phyloP scores from a whole-genome alignment of 2,329 filamentous ascomycete genomes.

The Laburnicola sp. region DNA sequence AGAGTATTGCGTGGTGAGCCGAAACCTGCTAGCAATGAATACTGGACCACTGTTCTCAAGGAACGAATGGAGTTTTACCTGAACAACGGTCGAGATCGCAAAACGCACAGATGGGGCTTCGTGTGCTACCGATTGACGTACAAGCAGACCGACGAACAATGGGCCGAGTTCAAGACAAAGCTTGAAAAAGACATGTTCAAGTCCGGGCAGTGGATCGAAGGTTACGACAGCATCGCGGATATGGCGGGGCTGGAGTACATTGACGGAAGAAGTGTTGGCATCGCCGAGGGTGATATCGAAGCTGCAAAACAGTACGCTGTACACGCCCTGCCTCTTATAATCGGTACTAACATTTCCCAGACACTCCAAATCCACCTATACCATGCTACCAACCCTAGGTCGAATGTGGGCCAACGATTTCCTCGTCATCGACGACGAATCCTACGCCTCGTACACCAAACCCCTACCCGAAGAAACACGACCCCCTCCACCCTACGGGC shows the following conservation, averaged over 20 bases:
- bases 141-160: slow-evolving; percentile 19
- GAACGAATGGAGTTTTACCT: slow-evolving; percentile 19
- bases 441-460: slow-evolving; percentile 12
- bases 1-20: slow-evolving; percentile 15
- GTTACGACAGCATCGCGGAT: slow-evolving; percentile 12
- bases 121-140: slow-evolving; percentile 27
- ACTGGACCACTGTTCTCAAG: slow-evolving; percentile 24
- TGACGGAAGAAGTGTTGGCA: slow-evolving; percentile 19
- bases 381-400: slow-evolving; percentile 11
- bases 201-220: slow-evolving; percentile 21
- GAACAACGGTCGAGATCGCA: slow-evolving; percentile 6
- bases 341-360: not conserved
- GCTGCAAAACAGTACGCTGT: slow-evolving; percentile 16
- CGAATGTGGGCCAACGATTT: slow-evolving; percentile 20
- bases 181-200: slow-evolving; percentile 14
- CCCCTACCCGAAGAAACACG: slow-evolving; percentile 2
- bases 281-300: slow-evolving; percentile 23
- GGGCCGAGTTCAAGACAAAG: slow-evolving; percentile 18
- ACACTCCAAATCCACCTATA: slow-evolving; percentile 12
- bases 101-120: slow-evolving; percentile 21
- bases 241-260: slow-evolving; percentile 12
- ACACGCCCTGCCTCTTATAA: not conserved
- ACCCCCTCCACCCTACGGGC: slow-evolving; percentile 5
- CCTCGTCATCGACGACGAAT: slow-evolving; percentile 18
- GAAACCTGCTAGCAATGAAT: slow-evolving; percentile 10